phyloP scores from a whole-genome alignment of 768 basidiomycete species.

The Mrakia frigida region DNA sequence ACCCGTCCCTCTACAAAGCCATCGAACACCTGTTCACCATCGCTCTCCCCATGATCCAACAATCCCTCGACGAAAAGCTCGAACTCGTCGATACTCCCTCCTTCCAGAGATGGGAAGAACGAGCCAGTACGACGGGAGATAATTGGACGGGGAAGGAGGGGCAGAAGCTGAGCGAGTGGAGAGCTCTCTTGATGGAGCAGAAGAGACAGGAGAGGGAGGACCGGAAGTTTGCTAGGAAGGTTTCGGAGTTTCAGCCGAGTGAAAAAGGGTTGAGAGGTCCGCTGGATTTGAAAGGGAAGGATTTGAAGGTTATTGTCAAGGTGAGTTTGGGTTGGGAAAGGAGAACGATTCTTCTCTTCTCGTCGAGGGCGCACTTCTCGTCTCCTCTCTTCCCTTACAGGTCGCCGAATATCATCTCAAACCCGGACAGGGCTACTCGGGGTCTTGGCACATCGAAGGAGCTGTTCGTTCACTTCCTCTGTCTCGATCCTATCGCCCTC shows the following conservation, averaged over 20 bases:
- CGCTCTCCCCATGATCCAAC: conserved; percentile 27
- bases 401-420: conserved; percentile 27
- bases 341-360: too few relatives aligned
- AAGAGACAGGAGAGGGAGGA: conserved; percentile 10
- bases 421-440: conserved; percentile 27
- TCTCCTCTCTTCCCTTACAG: background rate
- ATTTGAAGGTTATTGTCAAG: conserved; percentile 31
- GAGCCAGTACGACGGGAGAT: background rate
- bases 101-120: conserved; percentile 22
- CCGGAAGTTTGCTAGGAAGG: background rate
- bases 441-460: conserved; percentile 30
- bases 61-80: conserved; percentile 4
- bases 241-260: background rate
- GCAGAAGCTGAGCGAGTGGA: conserved; percentile 5
- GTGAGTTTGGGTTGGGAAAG: background rate
- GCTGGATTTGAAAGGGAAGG: conserved; percentile 17
- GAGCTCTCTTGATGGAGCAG: conserved; percentile 10
- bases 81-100: background rate
- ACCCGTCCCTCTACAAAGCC: conserved; percentile 18
- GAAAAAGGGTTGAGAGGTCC: background rate
- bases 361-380: background rate
- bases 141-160: background rate
- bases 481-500: background rate
- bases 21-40: conserved; percentile 28
- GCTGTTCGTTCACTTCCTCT: conserved; percentile 14